Evolutionary conservation across 306 rosid genomes (phyloP), one percentile per base, ranked within the genome.

Genomic region (Trifolium repens): DNA sequence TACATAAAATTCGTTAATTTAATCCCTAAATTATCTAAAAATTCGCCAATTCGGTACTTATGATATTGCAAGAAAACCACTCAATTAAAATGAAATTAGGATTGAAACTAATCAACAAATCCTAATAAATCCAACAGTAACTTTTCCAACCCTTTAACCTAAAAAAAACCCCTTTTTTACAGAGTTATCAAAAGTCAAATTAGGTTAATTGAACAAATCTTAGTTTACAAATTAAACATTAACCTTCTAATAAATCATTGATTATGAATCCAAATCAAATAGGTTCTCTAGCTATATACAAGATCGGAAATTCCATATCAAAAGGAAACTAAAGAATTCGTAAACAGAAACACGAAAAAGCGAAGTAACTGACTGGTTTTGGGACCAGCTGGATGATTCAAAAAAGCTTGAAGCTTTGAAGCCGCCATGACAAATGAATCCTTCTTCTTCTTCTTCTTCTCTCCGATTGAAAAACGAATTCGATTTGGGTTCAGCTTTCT

Each of bases 361-460:
- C 9, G 32, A 71, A 55, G 7, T 9, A 17, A 90, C 93, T 87
- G 79, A 94, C 98, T 92, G 80, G 98, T 94, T 91, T 91, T 94
- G 52, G 98, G 98, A 15, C 98, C 98, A 65, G 96, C 96, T 9
- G 97, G 98, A 76, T 94, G 97, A 86, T 94, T 94, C 98, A 89
- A 91, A 39, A 94, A 70, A 65, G 96, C 91, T 84, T 92, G 97
- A 73, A 94, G 83, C 93, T 90, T 94, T 76, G 97, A 84, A 82
- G 96, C 93, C 97, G 91, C 97, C 98, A 94, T 94, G 65, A 44
- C 19, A 17, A 61, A 73, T 42, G 73, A 46, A 26, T 40, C 70
- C 54, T 44, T 65, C 46, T 50, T 75, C 58, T 43, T 79, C 53
- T 67, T 66, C 44, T 67, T 66, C 49, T 50, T 73, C 69, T 39